These are phyloP conservation scores for Fraxinus anomala DNA, from an alignment of 257 asterid genomes.

Conservation along the genomic window DNA sequence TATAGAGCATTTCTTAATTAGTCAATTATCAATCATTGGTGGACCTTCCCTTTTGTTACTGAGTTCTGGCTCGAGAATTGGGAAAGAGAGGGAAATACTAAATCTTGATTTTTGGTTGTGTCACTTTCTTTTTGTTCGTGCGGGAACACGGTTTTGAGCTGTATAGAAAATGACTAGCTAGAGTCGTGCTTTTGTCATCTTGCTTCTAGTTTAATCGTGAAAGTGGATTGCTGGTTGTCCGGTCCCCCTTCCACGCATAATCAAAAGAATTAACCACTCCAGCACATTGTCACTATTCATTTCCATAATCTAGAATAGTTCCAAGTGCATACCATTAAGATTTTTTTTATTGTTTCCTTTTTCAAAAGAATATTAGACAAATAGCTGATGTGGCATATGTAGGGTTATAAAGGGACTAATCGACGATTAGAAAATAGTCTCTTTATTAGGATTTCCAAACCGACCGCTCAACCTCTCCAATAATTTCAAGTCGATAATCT, in stretches of 20 bases:
- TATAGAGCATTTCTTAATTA: not conserved
- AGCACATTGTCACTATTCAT: not conserved
- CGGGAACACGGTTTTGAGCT: slow-evolving; percentile 45
- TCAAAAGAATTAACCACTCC: not conserved
- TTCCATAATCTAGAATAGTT: not conserved
- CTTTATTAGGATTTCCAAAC: too few relatives aligned
- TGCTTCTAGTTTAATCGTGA: not conserved
- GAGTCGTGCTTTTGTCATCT: slow-evolving; percentile 30
- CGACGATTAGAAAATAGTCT: too few relatives aligned
- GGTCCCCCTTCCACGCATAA: not conserved
- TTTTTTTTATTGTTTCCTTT: not conserved
- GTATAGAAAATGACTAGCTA: slow-evolving; percentile 34
- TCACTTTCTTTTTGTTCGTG: slow-evolving; percentile 29
- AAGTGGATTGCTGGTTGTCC: not conserved
- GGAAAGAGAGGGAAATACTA: not conserved
- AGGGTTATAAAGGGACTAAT: not conserved
- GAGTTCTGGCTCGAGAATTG: not conserved
- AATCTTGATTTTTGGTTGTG: slow-evolving; percentile 3
- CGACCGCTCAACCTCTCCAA: too few relatives aligned
- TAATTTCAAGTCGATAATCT: too few relatives aligned
- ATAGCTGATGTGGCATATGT: not conserved
- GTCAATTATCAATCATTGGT: slow-evolving; percentile 14
- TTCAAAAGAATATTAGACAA: not conserved
- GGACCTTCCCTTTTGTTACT: slow-evolving; percentile 13
- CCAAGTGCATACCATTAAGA: not conserved